Conservation (phyloP, 768 basidiomycete genomes). For the Tricholoma sp. region DNA sequence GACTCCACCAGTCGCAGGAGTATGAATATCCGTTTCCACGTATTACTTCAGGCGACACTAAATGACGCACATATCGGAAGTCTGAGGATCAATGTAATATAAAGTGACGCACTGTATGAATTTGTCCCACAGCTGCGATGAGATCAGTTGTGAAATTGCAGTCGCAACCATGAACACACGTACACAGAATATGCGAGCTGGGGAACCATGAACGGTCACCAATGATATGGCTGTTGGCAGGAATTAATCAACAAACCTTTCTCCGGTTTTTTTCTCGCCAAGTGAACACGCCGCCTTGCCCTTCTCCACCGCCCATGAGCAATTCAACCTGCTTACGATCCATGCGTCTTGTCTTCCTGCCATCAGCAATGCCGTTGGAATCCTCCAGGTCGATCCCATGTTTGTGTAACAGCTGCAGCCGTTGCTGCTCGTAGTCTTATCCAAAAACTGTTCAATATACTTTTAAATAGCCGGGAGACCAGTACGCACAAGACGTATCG, state of each 20-base stretch:
- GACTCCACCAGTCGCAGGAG: constrained; percentile 98
- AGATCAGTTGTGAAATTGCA: constrained; percentile 18
- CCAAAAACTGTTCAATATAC: constrained; percentile 13
- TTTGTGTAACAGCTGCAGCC: constrained; percentile 80
- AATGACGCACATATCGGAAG: constrained; percentile 6
- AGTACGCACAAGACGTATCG: constrained; percentile 75
- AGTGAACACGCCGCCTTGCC: constrained; percentile 81
- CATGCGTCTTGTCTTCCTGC: constrained; percentile 71
- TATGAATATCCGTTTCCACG: constrained; percentile 90
- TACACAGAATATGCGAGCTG: constrained; percentile 89
- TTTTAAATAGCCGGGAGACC: constrained; percentile 5
- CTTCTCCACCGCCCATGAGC: constrained; percentile 80
- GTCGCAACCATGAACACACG: constrained; percentile 27
- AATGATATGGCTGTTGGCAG: constrained; percentile 20
- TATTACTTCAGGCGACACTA: constrained; percentile 90
- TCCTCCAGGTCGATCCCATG: constrained; percentile 96
- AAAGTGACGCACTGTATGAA: constrained; percentile 66
- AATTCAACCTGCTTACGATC: constrained; percentile 77
- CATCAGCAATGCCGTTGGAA: constrained; percentile 56
- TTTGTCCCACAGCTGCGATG: constrained; percentile 71
- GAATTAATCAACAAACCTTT: constrained; percentile 51
- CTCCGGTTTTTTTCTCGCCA: constrained; percentile 93
- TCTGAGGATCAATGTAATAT: not conserved
- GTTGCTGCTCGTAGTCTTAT: constrained; percentile 91
- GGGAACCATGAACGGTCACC: constrained; percentile 15